phyloP scores from a whole-genome alignment of 257 asterid species.

The Solanum bulbocastanum region DNA sequence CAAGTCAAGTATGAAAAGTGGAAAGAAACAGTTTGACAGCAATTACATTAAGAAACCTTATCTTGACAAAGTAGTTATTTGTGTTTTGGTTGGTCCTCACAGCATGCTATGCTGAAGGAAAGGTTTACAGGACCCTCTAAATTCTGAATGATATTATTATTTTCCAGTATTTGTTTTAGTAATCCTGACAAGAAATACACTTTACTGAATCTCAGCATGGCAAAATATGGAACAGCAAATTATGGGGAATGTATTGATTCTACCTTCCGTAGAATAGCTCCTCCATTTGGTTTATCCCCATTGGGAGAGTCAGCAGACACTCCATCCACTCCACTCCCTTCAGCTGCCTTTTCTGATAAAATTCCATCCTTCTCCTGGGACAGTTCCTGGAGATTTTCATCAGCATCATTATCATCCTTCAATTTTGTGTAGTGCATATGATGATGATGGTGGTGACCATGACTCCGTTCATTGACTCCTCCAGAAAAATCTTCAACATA shows the following conservation, averaged over 20 bases:
- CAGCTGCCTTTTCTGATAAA: constrained; percentile 10
- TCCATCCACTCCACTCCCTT: constrained; percentile 22
- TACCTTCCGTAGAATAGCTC: constrained; percentile 64
- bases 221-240: not conserved
- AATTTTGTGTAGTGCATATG: constrained; percentile 38
- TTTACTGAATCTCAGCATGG: not conserved
- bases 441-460: constrained; percentile 74
- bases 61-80: not conserved
- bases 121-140: not conserved
- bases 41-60: not conserved
- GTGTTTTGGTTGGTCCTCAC: not conserved
- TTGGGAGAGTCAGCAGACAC: constrained; percentile 18
- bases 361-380: constrained; percentile 29
- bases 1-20: not conserved
- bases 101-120: not conserved
- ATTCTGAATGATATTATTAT: not conserved
- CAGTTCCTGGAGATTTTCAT: constrained; percentile 27
- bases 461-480: constrained; percentile 38
- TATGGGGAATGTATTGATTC: not conserved
- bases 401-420: constrained; percentile 38
- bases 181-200: not conserved
- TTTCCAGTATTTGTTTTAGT: not conserved
- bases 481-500: constrained; percentile 74
- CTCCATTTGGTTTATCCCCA: constrained; percentile 21
- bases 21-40: not conserved